Evolutionary conservation across 176 grass and related monocot species (phyloP), one percentile per base, ranked within the genome.

Genomic region (Urochloa ruziziensis): DNA sequence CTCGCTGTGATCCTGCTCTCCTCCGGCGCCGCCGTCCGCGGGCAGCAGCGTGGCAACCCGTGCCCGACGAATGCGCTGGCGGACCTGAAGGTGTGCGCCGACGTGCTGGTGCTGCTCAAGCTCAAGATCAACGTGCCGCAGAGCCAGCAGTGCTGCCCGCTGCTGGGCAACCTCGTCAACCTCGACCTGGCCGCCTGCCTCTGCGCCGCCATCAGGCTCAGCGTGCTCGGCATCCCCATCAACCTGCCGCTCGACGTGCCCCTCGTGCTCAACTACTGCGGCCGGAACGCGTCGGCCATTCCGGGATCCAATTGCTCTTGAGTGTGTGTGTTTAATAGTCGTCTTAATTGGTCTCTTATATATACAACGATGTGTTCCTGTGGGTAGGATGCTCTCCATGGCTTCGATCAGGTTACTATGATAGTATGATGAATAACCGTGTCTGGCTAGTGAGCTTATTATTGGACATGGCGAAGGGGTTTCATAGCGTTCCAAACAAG

Each of bases 201-300:
- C 10, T 94, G 91, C 82, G 80, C 85, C 85, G 82, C 82, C 74
- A 86, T 94, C 82, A 83, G 54, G 82, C 62, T 87, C 79, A 83
- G 1, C 74, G 62, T 88, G 2, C 0, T 94, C 51, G 91, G 91
- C 68, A 86, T 91, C 74, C 83, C 80, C 85, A 1, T 90, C 82
- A 90, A 94, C 85, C 74, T 94, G 25, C 85, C 88, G 57, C 49
- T 88, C 68, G 82, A 94, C 82, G 82, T 94, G 61, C 83, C 85
- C 24, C 88, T 94, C 62, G 32, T 93, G 28, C 63, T 90, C 65
- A 93, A 90, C 84, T 90, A 81, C 91, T 93, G 91, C 88, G 84
- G 80, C 46, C 84, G 67, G 14, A 90, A 86, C 48, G 79, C 67
- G 0, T 59, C 88, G 2, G 67, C 83, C 16, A 77, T 64, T 23